Evolutionary conservation across 768 basidiomycete species (phyloP), one percentile per base, ranked within the genome.

Genomic region (Calocera cornea): DNA sequence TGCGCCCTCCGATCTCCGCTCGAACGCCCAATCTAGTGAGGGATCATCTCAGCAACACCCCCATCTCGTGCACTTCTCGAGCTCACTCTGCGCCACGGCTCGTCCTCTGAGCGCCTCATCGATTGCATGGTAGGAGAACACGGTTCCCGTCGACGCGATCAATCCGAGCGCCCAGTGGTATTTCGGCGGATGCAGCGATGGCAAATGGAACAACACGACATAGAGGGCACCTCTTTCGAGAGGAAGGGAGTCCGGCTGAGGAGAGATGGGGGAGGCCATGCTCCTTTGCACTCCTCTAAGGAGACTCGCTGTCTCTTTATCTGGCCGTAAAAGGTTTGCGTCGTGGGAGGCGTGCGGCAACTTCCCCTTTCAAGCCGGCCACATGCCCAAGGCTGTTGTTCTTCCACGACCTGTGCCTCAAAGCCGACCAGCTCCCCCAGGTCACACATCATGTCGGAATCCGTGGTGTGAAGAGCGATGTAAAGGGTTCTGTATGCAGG

Each of bases 91-190:
- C 2, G 54, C 5, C 2, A 5, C 11, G 19, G 54, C 14, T 33
- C 54, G 2, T 60, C 54, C 27, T 60, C 54, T 60, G 27, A 60
- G 27, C 16, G 24, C 54, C 31, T 60, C 54, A 33, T 60, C 54
- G 19, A 22, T 33, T 31, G 54, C 54, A 33, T 60, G 54, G 31
- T 60, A 60, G 2, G 54, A 60, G 31, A 60, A 60, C 27, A 33
- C 24, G 11, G 11, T 16, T 5, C 54, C 54, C 14, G 24, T 22
- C 19, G 31, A 27, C 5, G 54, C 10, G 14, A 60, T 60, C 14
- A 60, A 60, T 11, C 54, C 54, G 8, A 60, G 27, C 31, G 54
- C 54, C 54, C 54, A 60, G 54, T 60, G 54, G 31, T 60, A 60
- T 22, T 33, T 27, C 14, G 54, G 54, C 31, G 54, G 24, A 10